phyloP scores from a whole-genome alignment of 2,329 filamentous ascomycete genomes.

The Raffaelea ambrosiae region DNA sequence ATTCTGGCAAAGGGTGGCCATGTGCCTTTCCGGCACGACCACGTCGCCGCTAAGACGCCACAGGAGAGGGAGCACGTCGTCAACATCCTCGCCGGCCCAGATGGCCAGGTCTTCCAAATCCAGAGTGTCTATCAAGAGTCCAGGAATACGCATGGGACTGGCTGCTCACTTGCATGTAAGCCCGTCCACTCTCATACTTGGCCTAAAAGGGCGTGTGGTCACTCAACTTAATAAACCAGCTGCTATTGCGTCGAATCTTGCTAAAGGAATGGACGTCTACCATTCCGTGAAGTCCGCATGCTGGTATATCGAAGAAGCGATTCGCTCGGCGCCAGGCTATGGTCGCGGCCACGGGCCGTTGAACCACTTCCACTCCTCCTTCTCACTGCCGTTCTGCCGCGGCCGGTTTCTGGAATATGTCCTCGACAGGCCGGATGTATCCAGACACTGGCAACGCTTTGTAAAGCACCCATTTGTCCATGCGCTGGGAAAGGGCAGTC shows the following conservation, averaged over 20 bases:
- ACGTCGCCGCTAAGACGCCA: constrained; percentile 47
- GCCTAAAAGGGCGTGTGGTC: no score
- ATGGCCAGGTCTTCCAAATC: constrained; percentile 46
- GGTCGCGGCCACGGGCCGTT: constrained; percentile 64
- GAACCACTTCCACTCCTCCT: constrained; percentile 70
- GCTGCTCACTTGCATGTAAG: constrained; percentile 84
- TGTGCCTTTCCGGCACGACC: constrained; percentile 61
- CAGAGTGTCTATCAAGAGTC: constrained; percentile 64
- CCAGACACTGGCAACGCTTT: constrained; percentile 63
- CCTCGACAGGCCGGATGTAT: constrained; percentile 66
- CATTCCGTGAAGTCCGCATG: constrained; percentile 60
- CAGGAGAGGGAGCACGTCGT: constrained; percentile 60
- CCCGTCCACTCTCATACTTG: no score
- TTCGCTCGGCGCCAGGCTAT: constrained; percentile 52
- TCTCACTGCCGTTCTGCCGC: constrained; percentile 57
- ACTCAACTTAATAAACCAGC: constrained; percentile 31
- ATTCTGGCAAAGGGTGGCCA: constrained; percentile 90
- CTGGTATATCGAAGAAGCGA: constrained; percentile 63
- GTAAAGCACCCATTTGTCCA: constrained; percentile 77
- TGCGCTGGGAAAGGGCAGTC: constrained; percentile 63
- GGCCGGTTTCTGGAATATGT: constrained; percentile 80
- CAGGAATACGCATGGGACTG: constrained; percentile 86
- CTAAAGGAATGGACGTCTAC: constrained; percentile 47
- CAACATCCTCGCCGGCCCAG: constrained; percentile 64
- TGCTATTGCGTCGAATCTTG: constrained; percentile 66